These are phyloP conservation scores for Picea engelmannii DNA, from an alignment of 83 land plant species.

Conservation along the genomic window DNA sequence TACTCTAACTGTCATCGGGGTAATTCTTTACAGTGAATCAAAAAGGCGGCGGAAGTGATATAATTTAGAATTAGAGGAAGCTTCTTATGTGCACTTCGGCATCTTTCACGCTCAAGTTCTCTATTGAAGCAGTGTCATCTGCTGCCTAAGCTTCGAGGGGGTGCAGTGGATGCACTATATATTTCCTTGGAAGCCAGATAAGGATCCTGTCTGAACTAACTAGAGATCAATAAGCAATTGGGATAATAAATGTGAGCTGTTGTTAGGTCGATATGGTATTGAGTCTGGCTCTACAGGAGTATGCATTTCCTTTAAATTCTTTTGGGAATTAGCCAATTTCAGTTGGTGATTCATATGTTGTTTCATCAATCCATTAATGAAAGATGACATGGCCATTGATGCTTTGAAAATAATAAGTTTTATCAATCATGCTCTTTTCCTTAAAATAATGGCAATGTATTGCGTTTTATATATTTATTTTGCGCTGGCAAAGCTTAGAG, in stretches of 20 bases:
- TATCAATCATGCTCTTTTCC: background rate
- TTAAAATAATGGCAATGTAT: background rate
- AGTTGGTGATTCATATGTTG: slow-evolving; percentile 3
- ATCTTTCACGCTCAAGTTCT: background rate
- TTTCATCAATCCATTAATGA: background rate
- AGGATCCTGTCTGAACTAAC: background rate
- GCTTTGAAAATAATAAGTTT: background rate
- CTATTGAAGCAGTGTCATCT: background rate
- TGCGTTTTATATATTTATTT: too few relatives aligned
- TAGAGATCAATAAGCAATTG: background rate
- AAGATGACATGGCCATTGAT: background rate
- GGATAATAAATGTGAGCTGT: background rate
- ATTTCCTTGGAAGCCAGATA: slow-evolving; percentile 11
- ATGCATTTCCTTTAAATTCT: slow-evolving; percentile 6
- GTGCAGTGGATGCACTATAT: background rate
- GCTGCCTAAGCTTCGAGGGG: background rate
- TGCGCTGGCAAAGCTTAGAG: too few relatives aligned
- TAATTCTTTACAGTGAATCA: slow-evolving; percentile 71
- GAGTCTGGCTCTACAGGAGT: background rate
- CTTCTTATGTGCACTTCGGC: background rate
- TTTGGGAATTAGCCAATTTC: slow-evolving; percentile 4
- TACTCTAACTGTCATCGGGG: slow-evolving; percentile 62
- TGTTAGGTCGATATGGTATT: background rate
- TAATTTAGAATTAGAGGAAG: slow-evolving; percentile 3
- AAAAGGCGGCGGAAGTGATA: slow-evolving; percentile 59